Evolutionary conservation across 108 stramenopile species (phyloP).

Genomic region (Cyclotella distinguenda): DNA sequence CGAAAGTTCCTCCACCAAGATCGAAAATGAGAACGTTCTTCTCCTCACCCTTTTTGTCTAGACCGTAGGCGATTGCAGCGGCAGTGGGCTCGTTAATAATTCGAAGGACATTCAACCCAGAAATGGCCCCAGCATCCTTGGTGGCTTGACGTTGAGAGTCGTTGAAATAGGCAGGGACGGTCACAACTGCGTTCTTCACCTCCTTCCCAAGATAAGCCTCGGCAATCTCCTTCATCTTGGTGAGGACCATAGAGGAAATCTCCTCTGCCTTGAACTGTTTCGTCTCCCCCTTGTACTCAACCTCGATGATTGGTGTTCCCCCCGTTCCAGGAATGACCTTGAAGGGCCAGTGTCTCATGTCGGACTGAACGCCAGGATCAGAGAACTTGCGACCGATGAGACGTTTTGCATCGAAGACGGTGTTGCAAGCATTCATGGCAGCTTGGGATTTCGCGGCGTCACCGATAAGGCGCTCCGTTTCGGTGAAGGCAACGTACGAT

Average conservation of each 20-base stretch:
- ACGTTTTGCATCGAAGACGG: conserved; percentile 98
- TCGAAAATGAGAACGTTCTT: conserved; percentile 99
- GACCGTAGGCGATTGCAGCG: conserved; percentile 98
- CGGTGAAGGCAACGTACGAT: conserved; percentile 98
- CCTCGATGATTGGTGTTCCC: conserved; percentile 94
- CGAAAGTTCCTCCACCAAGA: conserved; percentile 98
- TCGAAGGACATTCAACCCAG: conserved; percentile 98
- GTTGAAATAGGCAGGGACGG: conserved; percentile 99
- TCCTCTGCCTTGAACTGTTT: conserved; percentile 99
- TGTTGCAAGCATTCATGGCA: conserved; percentile 98
- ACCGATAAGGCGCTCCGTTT: conserved; percentile 98
- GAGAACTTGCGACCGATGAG: conserved; percentile 96
- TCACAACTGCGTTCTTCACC: conserved; percentile 98
- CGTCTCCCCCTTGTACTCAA: conserved; percentile 94
- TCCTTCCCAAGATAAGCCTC: conserved; percentile 99
- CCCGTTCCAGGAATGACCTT: conserved; percentile 87
- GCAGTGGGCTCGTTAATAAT: conserved; percentile 99
- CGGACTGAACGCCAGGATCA: conserved; percentile 92
- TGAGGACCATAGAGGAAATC: conserved; percentile 98
- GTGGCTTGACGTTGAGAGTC: conserved; percentile 99
- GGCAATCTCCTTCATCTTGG: conserved; percentile 98
- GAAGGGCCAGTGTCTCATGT: conserved; percentile 99
- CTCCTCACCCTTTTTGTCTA: conserved; percentile 96
- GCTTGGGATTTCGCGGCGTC: conserved; percentile 97
- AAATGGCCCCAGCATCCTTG: conserved; percentile 98